phyloP scores from a whole-genome alignment of 139 green algal genomes.

The Ostreobium quekettii region DNA sequence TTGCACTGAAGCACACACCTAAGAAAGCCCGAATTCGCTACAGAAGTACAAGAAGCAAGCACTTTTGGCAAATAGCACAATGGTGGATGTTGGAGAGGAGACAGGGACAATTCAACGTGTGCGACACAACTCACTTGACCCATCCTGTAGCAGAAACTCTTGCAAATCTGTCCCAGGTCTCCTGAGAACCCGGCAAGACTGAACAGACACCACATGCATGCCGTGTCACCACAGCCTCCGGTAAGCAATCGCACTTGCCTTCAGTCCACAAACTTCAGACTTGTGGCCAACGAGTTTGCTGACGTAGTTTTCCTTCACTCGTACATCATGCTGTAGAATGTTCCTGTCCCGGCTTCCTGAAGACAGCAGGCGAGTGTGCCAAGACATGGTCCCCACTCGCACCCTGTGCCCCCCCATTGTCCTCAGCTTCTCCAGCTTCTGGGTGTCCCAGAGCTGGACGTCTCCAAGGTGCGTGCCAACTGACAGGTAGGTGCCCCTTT shows the following conservation, averaged over 20 bases:
- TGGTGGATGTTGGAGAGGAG: too few species aligned
- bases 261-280: constrained; percentile 72
- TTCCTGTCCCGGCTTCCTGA: constrained; percentile 77
- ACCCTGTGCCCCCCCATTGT: constrained; percentile 70
- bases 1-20: too few species aligned
- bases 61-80: too few species aligned
- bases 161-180: too few species aligned
- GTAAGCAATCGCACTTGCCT: constrained; percentile 23
- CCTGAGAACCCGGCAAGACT: not conserved
- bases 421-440: constrained; percentile 58
- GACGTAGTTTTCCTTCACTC: constrained; percentile 52
- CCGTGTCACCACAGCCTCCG: not conserved
- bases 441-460: constrained; percentile 72
- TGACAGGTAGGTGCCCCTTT: constrained; percentile 77
- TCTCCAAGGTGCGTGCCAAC: constrained; percentile 78
- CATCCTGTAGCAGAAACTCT: not conserved
- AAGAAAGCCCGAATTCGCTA: too few species aligned
- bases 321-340: constrained; percentile 87
- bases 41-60: too few species aligned
- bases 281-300: constrained; percentile 67
- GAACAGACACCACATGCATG: not conserved
- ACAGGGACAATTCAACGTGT: too few species aligned
- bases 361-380: constrained; percentile 73
- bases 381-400: constrained; percentile 77
- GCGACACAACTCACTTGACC: not conserved